Evolutionary conservation across 495 filamentous ascomycete species (phyloP), one percentile per base, ranked within the genome.

Genomic region (Trichoderma virens): DNA sequence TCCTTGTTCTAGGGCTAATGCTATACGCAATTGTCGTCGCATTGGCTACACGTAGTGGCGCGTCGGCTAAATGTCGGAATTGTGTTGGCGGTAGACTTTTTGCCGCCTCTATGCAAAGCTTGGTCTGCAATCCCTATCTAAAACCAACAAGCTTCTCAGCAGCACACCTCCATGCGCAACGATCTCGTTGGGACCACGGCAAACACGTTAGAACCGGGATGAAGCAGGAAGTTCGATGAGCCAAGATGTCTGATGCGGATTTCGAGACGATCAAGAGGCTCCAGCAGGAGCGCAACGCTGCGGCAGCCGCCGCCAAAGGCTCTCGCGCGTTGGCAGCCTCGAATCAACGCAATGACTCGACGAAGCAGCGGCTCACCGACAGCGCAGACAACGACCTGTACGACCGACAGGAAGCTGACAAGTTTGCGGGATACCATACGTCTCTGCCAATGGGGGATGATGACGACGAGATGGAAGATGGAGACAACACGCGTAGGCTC

Each of bases 351-450:
- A 88, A 86, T 83, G 90, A 95, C 83, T 82, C 91, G 67, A 93
- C 90, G 74, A 98, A 98, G 87, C 91, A 88, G 75, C 93, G 92
- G 76, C 80, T 99, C 69, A 96, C 89, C 73, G 95, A 98, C 72
- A 88, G 84, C 72, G 95, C 96, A 82, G 94, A 99, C 75, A 97
- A 88, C 41, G 86, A 88, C 38, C 84, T 99, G 41, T 99, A 97
- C 83, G 92, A 93, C 62, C 85, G 88, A 69, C 84, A 90, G 71
- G 88, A 85, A 65, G 78, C 73, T 66, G 88, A 96, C 70, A 96
- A 89, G 74, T 99, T 86, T 76, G 87, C 91, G 27, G 94, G 93
- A 64, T 99, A 98, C 75, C 89, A 93, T 72, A 88, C 83, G 1
- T 91, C 91, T 23, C 94, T 99, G 68, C 88, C 94, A 43, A 84